phyloP scores from a whole-genome alignment of 148 eudicot species.

The Selenicereus undatus region DNA sequence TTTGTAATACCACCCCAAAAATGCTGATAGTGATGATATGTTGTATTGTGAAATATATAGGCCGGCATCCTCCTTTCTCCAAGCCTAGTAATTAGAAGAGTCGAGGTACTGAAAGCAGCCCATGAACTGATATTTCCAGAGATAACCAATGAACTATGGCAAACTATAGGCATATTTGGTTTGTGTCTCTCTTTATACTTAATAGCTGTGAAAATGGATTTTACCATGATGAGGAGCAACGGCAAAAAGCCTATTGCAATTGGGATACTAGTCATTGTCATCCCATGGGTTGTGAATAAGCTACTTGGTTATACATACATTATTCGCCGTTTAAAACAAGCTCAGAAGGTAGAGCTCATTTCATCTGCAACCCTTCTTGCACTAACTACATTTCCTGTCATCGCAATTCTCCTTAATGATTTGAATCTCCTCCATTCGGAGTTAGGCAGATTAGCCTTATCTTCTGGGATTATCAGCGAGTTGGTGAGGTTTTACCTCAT shows the following conservation, averaged over 20 bases:
- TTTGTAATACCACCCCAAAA: too few relatives aligned
- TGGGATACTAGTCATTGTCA: slow-evolving; percentile 13
- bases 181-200: slow-evolving; percentile 18
- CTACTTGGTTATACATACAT: not conserved
- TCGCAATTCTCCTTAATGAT: slow-evolving; percentile 46
- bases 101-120: not conserved
- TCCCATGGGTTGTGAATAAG: not conserved
- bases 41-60: slow-evolving; percentile 5
- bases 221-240: slow-evolving; percentile 15
- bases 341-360: not conserved
- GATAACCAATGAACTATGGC: slow-evolving; percentile 12
- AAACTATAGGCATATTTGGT: slow-evolving; percentile 17
- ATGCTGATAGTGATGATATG: not conserved
- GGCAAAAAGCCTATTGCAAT: slow-evolving; percentile 25
- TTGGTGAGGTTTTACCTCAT: not conserved
- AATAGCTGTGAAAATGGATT: slow-evolving; percentile 32
- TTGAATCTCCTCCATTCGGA: slow-evolving; percentile 59
- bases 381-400: slow-evolving; percentile 42
- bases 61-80: slow-evolving; percentile 31
- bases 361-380: not conserved
- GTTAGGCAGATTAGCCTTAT: slow-evolving; percentile 53
- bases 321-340: not conserved
- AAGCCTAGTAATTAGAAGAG: not conserved
- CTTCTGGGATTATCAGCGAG: slow-evolving; percentile 36
- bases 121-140: slow-evolving; percentile 27